These are phyloP conservation scores for Rubia peregrina DNA, from an alignment of 305 asterid genomes.

Conservation along the genomic window DNA sequence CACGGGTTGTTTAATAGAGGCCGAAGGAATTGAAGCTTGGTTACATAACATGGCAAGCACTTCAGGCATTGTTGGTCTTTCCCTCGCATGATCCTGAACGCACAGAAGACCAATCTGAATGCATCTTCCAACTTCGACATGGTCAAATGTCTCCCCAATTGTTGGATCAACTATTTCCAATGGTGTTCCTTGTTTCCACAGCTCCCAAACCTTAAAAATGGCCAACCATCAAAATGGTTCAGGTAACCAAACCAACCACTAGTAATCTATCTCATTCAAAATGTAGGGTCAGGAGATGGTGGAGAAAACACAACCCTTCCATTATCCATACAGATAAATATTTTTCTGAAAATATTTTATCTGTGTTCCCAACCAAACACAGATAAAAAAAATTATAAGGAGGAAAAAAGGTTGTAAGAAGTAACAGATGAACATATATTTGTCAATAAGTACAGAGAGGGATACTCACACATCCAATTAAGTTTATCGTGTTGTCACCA, in stretches of 20 bases:
- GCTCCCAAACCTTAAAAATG: constrained; percentile 30
- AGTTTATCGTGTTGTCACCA: constrained; percentile 13
- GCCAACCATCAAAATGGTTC: neutral
- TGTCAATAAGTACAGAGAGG: no score
- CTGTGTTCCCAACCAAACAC: no score
- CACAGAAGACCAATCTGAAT: constrained; percentile 33
- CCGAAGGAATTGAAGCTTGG: constrained; percentile 6
- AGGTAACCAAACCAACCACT: neutral
- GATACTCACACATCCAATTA: constrained; percentile 31
- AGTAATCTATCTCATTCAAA: neutral
- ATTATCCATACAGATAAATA: no score
- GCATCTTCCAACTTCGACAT: constrained; percentile 24
- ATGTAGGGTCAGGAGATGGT: no score
- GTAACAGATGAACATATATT: no score
- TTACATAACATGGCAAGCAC: constrained; percentile 17
- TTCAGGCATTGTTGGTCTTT: constrained; percentile 29
- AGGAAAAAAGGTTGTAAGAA: no score
- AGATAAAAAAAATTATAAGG: no score
- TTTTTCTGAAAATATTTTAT: no score
- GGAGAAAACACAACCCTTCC: no score
- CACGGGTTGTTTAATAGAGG: constrained; percentile 13
- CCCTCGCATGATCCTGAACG: constrained; percentile 24
- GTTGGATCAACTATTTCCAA: constrained; percentile 24
- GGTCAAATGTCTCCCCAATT: constrained; percentile 13
- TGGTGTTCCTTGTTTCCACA: constrained; percentile 26